Evolutionary conservation across 2,329 filamentous ascomycete genomes (phyloP).

Genomic region (Aspergillus ruber): DNA sequence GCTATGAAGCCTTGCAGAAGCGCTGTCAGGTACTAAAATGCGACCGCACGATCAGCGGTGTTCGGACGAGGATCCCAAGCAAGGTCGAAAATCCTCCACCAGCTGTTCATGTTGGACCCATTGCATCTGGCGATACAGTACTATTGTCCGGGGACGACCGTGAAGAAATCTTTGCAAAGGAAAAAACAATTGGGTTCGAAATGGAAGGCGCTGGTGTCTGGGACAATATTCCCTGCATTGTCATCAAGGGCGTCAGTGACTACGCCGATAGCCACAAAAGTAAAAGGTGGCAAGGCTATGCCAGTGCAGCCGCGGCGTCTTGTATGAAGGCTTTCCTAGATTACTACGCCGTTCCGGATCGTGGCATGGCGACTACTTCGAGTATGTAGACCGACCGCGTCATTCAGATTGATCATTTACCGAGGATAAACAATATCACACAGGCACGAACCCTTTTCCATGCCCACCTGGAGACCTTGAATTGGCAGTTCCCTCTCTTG

Average conservation of each 20-base stretch:
- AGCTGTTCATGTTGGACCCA: neutral
- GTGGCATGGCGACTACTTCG: too few relatives aligned
- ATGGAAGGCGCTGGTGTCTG: neutral
- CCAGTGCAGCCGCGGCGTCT: conserved; percentile 3
- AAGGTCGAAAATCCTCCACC: neutral
- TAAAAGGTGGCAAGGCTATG: conserved; percentile 6
- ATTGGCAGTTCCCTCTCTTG: too few relatives aligned
- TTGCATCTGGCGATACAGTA: conserved; percentile 2
- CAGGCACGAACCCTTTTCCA: too few relatives aligned
- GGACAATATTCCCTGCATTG: conserved; percentile 3
- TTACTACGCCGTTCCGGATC: too few relatives aligned
- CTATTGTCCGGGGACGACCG: neutral
- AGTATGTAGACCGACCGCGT: too few relatives aligned
- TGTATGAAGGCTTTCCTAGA: conserved; percentile 6
- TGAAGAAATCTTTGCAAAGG: neutral
- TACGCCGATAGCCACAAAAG: conserved; percentile 9
- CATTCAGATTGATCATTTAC: too few relatives aligned
- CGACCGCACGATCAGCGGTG: conserved; percentile 1
- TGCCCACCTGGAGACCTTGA: too few relatives aligned
- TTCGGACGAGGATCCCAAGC: neutral
- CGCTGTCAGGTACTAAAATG: neutral
- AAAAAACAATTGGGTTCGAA: neutral
- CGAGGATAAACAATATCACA: too few relatives aligned
- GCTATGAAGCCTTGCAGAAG: too few relatives aligned
- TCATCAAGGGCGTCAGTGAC: conserved; percentile 5